Evolutionary conservation across 495 filamentous ascomycete species (phyloP), one percentile per base, ranked within the genome.

Genomic region (Penicillium atrosanguineum): DNA sequence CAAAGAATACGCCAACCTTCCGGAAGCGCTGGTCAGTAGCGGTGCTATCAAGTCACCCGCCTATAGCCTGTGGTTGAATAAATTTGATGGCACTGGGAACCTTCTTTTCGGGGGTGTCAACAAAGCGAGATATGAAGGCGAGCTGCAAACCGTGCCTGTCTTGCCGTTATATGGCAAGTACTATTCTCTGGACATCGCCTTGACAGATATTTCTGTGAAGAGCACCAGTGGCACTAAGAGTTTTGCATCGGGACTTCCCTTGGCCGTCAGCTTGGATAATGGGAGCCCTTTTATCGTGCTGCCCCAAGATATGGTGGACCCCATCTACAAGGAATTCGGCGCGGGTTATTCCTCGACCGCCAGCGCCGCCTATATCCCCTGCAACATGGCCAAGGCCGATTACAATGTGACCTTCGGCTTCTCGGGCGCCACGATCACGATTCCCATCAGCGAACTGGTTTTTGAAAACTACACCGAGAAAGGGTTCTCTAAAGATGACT

Each of bases 41-140:
- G 84, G 83, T 14, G 53, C 79, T 42, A 94, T 92, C 64, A 78
- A 83, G 34, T 83, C 87, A 14, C 82, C 83, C 40, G 89, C 89
- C 18, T 96, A 91, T 69, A 88, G 83, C 54, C 69, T 96, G 0
- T 96, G 90, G 90, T 78, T 96, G 26, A 90, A 95, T 72, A 88
- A 92, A 58, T 77, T 91, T 1, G 77, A 85, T 50, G 74, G 73
- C 58, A 85, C 77, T n/a, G 91, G 91, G 26, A 84, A 78, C 58
- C 86, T 96, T 52, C 78, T 96, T 14, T 96, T 96, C 60, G 91
- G 91, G 21, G 91, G 91, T 46, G 81, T 96, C 53, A 87, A 96
- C 73, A 86, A 82, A 9, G 85, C 78, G 12, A 86, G 89, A 62
- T 96, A 86, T 73, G 62, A 61, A 0, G 89, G 87, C 31, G 60